Conservation (phyloP, 2,329 filamentous ascomycete genomes). For the Botrytis pseudocinerea region DNA sequence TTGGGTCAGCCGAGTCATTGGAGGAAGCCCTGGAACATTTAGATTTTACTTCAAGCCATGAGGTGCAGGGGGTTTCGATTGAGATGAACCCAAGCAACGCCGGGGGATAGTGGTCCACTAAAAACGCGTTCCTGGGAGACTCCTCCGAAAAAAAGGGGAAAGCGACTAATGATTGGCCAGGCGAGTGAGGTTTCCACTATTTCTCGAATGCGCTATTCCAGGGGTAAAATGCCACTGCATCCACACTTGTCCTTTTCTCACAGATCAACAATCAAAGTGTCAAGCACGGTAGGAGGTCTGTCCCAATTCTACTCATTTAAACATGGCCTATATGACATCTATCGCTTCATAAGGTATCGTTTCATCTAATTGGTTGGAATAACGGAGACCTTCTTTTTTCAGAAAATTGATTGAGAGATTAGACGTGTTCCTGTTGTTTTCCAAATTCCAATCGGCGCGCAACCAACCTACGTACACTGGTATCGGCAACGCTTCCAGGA, state of each 20-base stretch:
- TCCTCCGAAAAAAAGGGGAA: constrained; percentile 14
- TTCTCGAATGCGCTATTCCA: constrained; percentile 22
- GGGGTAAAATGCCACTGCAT: constrained; percentile 23
- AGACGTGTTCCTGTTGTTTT: background rate
- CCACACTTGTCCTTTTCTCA: background rate
- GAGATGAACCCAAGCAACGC: constrained; percentile 35
- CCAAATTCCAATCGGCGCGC: background rate
- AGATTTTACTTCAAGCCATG: constrained; percentile 21
- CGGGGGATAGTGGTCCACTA: constrained; percentile 28
- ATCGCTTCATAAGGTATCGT: background rate
- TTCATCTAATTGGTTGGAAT: constrained; percentile 7
- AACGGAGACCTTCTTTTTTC: background rate
- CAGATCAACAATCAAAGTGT: constrained; percentile 23
- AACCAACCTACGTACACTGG: background rate
- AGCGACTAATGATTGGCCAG: constrained; percentile 26
- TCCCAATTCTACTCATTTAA: background rate
- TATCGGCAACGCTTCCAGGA: background rate
- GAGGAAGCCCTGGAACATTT: constrained; percentile 21
- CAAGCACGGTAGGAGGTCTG: constrained; percentile 20
- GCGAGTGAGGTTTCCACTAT: constrained; percentile 3
- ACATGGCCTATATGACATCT: background rate
- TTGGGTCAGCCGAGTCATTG: constrained; percentile 18
- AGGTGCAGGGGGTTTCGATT: constrained; percentile 34
- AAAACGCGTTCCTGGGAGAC: constrained; percentile 34
- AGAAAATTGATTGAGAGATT: background rate